Base-by-base conservation (phyloP, 768 basidiomycete genomes). In the Russula lepida region DNA sequence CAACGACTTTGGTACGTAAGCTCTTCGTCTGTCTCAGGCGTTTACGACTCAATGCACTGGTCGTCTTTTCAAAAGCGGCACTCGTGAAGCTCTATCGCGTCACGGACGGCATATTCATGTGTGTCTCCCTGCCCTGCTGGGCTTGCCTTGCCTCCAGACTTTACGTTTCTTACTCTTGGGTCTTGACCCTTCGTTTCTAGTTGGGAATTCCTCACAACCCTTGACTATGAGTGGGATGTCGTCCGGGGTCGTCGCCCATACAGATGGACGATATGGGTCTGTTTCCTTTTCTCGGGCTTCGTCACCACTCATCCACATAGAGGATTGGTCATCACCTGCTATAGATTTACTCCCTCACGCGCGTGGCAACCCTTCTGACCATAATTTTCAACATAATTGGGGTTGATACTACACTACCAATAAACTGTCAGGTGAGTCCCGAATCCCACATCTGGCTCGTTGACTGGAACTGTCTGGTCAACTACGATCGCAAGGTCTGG, bases 311-410 rank as follows among this genome's bases (percentile, higher is more conserved):
- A 17, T 23, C 7, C 21, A 50, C 50, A 3, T 3, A 15, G 32
- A 17, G 30, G 27, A 25, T 5, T 47, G 0, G 52, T 28, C 0
- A 28, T 4, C 6, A 3, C 19, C 32, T 30, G 19, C 11, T 30
- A 17, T 23, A 62, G 61, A 13, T 62, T 19, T 63, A 58, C 33
- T 58, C 56, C 4, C 9, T 59, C 6, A 32, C 56, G 7, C 62
- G 62, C 35, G 1, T 49, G n/a, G 7, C 43, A n/a, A 37, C 51
- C 9, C 62, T 63, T 30, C 0, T 52, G 15, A 11, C 35, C 2
- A 27, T 63, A 15, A 41, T 63, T 9, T 2, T 54, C 2, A 49
- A 47, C 43, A 8, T 63, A 4, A 8, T 63, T 11, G 44, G 35
- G 1, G 49, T 63, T 11, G 30, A 43, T 19, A 1, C 4, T 19